Conservation (phyloP, 2,329 filamentous ascomycete species). For the Cephalotrichum gorgonifer region DNA sequence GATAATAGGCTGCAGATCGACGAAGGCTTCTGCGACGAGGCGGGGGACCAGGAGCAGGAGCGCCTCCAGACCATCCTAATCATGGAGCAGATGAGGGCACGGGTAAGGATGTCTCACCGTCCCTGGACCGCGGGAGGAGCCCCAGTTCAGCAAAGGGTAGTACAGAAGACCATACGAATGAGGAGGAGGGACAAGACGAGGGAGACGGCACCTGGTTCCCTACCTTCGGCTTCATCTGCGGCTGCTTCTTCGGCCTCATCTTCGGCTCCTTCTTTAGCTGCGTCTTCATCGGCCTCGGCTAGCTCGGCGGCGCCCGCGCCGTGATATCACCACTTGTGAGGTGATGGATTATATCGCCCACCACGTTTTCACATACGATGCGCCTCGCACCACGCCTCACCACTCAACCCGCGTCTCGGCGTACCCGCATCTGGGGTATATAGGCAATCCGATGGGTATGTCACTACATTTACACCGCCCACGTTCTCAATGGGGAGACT, state of each 20-base stretch:
- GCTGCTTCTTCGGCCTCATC: background rate
- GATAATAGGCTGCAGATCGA: background rate
- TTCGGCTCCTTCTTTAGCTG: background rate
- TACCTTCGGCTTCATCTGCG: background rate
- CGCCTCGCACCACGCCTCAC: no score
- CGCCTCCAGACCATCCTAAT: background rate
- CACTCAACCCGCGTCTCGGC: no score
- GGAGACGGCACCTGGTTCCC: background rate
- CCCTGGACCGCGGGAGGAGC: background rate
- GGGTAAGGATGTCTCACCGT: background rate
- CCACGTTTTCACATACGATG: no score
- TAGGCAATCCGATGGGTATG: no score
- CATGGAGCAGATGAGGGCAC: background rate
- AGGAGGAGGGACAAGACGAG: background rate
- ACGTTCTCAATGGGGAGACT: no score
- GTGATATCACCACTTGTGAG: no score
- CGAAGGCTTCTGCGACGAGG: conserved; percentile 1
- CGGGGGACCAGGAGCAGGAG: background rate
- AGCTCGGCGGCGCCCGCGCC: background rate
- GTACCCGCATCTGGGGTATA: no score
- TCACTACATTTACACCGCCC: no score
- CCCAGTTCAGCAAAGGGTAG: background rate
- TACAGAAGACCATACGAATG: background rate
- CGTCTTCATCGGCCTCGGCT: background rate
- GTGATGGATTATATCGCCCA: no score